Evolutionary conservation across 129 eudicot genomes (phyloP).

Genomic region (Tagetes patula): DNA sequence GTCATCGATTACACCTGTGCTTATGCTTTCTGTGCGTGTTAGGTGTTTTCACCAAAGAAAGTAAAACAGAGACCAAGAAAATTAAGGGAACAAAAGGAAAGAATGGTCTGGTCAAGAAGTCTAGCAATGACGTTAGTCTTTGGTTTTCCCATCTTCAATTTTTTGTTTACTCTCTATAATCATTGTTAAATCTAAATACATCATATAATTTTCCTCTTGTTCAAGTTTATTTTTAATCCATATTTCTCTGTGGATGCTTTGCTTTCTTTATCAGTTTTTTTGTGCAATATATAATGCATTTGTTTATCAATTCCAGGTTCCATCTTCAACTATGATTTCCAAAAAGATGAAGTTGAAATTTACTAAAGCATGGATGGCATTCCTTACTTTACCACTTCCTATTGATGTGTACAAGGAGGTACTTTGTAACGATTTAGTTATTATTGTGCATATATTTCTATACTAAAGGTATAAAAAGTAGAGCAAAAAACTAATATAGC

Average conservation of each 20-base stretch:
- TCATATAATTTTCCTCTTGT: background rate
- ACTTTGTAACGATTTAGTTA: slow-evolving; percentile 12
- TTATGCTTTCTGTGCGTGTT: slow-evolving; percentile 1
- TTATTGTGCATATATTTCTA: background rate
- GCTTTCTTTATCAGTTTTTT: background rate
- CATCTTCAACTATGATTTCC: slow-evolving; percentile 46
- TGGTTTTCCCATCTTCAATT: slow-evolving; percentile 2
- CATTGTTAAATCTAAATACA: background rate
- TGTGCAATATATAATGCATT: slow-evolving; percentile 1
- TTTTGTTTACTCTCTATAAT: background rate
- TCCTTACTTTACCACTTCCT: slow-evolving; percentile 79
- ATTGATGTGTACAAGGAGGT: slow-evolving; percentile 97
- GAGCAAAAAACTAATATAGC: slow-evolving; percentile 19
- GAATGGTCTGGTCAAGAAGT: slow-evolving; percentile 35
- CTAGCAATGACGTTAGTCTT: slow-evolving; percentile 42
- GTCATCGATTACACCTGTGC: background rate
- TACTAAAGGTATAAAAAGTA: background rate
- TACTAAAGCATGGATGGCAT: slow-evolving; percentile 86
- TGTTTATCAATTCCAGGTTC: slow-evolving; percentile 41
- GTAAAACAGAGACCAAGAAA: slow-evolving; percentile 33
- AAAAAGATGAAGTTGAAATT: slow-evolving; percentile 81
- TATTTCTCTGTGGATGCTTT: background rate
- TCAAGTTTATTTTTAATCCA: background rate
- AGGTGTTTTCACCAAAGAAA: slow-evolving; percentile 61
- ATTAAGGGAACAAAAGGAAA: slow-evolving; percentile 29